Evolutionary conservation across 75 land plant genomes (phyloP).

Genomic region (Sequoia sempervirens): DNA sequence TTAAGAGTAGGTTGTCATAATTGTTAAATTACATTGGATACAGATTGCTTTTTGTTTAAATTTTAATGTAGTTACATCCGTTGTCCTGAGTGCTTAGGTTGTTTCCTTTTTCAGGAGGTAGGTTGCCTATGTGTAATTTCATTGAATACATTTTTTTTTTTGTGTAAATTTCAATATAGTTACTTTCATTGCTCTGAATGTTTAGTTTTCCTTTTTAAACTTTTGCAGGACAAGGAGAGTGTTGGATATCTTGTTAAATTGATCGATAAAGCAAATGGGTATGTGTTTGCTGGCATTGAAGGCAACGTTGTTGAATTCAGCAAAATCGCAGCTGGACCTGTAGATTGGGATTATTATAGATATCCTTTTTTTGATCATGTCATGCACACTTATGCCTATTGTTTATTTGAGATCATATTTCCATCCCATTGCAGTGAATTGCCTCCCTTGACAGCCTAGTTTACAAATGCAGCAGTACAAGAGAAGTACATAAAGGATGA

Average conservation of each 20-base stretch:
- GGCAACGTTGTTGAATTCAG: constrained; percentile 84
- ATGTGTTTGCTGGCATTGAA: constrained; percentile 80
- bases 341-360: constrained; percentile 99
- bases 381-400: not conserved
- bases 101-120: constrained; percentile 5
- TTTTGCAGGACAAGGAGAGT: constrained; percentile 86
- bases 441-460: constrained; percentile 36
- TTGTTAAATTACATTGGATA: not conserved
- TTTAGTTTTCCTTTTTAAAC: not conserved
- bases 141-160: not conserved
- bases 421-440: constrained; percentile 2
- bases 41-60: not conserved
- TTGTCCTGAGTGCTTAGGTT: not conserved
- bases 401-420: constrained; percentile 4
- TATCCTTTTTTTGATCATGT: constrained; percentile 56
- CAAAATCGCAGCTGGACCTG: constrained; percentile 76
- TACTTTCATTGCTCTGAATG: not conserved
- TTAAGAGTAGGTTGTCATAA: not conserved
- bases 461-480: constrained; percentile 85
- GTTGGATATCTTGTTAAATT: constrained; percentile 88
- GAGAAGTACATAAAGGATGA: constrained; percentile 90
- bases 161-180: not conserved
- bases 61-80: not conserved
- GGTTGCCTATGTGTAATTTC: not conserved
- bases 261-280: constrained; percentile 93